Evolutionary conservation across 306 rosid genomes (phyloP).

Genomic region (Ziziphus jujuba): DNA sequence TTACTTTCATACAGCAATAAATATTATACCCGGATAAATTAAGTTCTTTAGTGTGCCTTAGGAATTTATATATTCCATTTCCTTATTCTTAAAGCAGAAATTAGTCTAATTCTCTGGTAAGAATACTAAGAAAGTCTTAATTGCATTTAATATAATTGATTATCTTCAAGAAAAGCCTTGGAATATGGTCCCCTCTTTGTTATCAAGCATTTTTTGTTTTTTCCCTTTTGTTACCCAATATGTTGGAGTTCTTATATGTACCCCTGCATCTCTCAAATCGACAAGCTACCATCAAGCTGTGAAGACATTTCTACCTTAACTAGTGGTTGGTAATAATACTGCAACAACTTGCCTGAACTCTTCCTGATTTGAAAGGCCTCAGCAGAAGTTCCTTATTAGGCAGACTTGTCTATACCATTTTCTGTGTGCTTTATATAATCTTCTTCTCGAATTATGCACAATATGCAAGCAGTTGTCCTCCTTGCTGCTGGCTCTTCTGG

Average conservation of each 20-base stretch:
- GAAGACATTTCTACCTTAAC: too few relatives aligned
- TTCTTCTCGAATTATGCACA: too few relatives aligned
- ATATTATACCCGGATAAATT: too few relatives aligned
- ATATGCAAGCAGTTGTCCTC: neutral
- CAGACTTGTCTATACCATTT: neutral
- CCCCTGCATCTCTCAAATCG: too few relatives aligned
- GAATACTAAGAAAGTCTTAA: neutral
- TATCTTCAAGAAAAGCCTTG: neutral
- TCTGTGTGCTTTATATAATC: neutral
- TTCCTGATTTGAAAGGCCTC: neutral
- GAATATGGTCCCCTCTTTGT: neutral
- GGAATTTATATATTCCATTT: too few relatives aligned
- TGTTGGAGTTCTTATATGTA: neutral
- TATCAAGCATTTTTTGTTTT: too few relatives aligned
- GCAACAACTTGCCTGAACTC: neutral
- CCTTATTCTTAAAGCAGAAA: too few relatives aligned
- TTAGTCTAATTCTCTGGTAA: neutral
- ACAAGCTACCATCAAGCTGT: too few relatives aligned
- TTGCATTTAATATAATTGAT: too few relatives aligned
- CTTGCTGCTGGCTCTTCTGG: neutral
- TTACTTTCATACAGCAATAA: too few relatives aligned
- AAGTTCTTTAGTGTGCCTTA: too few relatives aligned
- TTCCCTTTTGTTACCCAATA: neutral
- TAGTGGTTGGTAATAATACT: too few relatives aligned
- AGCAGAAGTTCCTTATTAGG: neutral